Conservation (phyloP, 768 basidiomycete species). For the Lanmaoa rubissima region DNA sequence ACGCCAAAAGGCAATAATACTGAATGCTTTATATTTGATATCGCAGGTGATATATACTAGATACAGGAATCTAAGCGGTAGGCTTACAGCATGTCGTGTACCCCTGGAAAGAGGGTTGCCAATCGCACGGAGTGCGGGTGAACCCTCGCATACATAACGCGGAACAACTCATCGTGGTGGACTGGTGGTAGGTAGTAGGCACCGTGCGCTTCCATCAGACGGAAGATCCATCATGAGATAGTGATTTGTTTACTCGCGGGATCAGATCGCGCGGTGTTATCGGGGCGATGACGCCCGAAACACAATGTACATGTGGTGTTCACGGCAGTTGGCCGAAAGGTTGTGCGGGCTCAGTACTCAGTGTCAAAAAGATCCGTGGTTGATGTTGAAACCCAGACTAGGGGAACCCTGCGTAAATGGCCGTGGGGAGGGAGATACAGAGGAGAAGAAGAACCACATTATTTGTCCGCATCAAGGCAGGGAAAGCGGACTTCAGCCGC, state of each 20-base stretch:
- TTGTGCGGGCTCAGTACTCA: background rate
- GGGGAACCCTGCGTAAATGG: background rate
- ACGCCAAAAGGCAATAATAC: too few species aligned
- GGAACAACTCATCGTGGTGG: background rate
- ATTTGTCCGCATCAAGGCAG: background rate
- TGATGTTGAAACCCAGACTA: background rate
- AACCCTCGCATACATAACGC: background rate
- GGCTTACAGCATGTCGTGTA: too few species aligned
- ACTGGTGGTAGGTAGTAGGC: background rate
- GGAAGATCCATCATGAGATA: constrained; percentile 3
- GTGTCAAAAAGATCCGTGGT: background rate
- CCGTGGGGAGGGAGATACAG: background rate
- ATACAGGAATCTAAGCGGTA: too few species aligned
- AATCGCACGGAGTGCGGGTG: constrained; percentile 1
- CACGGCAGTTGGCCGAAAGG: constrained; percentile 5
- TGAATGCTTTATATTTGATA: too few species aligned
- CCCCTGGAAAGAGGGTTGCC: background rate
- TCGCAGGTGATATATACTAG: too few species aligned
- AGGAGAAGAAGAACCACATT: background rate
- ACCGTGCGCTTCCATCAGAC: background rate
- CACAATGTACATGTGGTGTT: background rate
- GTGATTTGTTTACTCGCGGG: background rate
- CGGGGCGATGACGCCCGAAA: background rate
- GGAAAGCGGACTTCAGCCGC: background rate
- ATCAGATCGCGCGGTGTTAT: constrained; percentile 15